Conservation (phyloP, 257 asterid genomes). For the Solanum medicagineum region DNA sequence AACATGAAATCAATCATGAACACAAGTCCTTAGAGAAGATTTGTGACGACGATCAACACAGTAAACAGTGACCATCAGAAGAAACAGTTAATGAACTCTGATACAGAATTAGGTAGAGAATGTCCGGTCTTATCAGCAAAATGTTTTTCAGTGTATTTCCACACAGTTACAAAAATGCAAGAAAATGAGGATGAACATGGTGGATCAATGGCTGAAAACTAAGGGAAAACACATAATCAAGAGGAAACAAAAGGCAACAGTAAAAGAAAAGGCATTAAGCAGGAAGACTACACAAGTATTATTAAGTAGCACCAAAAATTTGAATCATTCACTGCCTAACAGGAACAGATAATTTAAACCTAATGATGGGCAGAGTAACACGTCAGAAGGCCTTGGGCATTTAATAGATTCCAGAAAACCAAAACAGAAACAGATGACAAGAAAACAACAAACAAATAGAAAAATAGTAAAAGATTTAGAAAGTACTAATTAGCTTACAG, state of each 20-base stretch:
- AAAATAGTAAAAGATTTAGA: not conserved
- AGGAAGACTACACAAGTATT: not conserved
- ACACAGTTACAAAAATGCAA: not conserved
- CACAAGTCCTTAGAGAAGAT: not conserved
- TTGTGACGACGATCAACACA: not conserved
- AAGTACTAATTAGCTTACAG: slow-evolving; percentile 44
- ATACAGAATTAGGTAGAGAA: not conserved
- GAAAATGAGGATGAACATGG: not conserved
- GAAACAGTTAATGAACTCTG: not conserved
- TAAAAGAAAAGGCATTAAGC: not conserved
- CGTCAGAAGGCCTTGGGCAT: not conserved
- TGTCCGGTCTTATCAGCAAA: not conserved
- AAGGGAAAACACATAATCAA: not conserved
- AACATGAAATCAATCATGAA: not conserved
- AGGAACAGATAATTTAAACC: not conserved
- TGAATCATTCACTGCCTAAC: not conserved
- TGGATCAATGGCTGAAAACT: not conserved
- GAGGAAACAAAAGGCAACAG: not conserved
- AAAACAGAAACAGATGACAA: not conserved
- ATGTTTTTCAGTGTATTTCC: not conserved
- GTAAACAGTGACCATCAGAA: not conserved
- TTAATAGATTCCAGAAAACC: not conserved
- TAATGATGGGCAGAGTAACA: not conserved
- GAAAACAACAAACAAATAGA: not conserved
- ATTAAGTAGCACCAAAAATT: not conserved